These are phyloP conservation scores for Bruguiera sexangula DNA, from an alignment of 345 rosid genomes.

Conservation along the genomic window DNA sequence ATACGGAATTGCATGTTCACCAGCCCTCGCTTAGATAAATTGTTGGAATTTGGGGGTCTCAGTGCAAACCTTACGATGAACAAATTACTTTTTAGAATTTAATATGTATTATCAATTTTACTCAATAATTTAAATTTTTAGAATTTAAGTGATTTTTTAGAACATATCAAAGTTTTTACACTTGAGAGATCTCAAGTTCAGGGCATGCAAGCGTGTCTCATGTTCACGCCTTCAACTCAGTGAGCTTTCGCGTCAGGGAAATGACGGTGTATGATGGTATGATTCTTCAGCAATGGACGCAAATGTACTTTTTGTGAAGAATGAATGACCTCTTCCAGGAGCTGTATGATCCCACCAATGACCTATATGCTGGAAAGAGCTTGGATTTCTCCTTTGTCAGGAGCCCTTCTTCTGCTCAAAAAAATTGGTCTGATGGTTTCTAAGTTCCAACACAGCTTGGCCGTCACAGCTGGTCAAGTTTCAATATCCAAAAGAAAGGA, in stretches of 20 bases:
- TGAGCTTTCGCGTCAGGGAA: slow-evolving; percentile 48
- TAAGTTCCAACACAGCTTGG: slow-evolving; percentile 24
- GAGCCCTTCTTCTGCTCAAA: slow-evolving; percentile 45
- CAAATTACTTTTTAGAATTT: slow-evolving; percentile 29
- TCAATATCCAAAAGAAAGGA: slow-evolving; percentile 10
- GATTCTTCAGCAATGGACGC: slow-evolving; percentile 52
- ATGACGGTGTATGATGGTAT: slow-evolving; percentile 49
- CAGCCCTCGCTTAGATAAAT: slow-evolving; percentile 45
- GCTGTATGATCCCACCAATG: slow-evolving; percentile 29
- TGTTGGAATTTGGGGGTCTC: slow-evolving; percentile 29
- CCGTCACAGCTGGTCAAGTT: slow-evolving; percentile 22
- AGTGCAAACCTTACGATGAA: slow-evolving; percentile 34
- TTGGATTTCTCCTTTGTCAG: slow-evolving; percentile 40
- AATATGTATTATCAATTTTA: too few species aligned
- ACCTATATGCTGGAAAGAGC: slow-evolving; percentile 41
- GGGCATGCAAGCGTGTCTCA: too few species aligned
- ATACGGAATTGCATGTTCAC: slow-evolving; percentile 53
- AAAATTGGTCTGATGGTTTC: slow-evolving; percentile 43
- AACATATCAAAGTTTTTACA: too few species aligned
- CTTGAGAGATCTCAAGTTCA: too few species aligned
- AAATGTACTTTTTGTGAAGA: slow-evolving; percentile 43
- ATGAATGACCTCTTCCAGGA: slow-evolving; percentile 20
- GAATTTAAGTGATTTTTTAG: too few species aligned
- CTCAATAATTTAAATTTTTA: too few species aligned
- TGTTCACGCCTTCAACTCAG: too few species aligned